Evolutionary conservation across 306 rosid species (phyloP).

Genomic region (Abrus pulchellus): DNA sequence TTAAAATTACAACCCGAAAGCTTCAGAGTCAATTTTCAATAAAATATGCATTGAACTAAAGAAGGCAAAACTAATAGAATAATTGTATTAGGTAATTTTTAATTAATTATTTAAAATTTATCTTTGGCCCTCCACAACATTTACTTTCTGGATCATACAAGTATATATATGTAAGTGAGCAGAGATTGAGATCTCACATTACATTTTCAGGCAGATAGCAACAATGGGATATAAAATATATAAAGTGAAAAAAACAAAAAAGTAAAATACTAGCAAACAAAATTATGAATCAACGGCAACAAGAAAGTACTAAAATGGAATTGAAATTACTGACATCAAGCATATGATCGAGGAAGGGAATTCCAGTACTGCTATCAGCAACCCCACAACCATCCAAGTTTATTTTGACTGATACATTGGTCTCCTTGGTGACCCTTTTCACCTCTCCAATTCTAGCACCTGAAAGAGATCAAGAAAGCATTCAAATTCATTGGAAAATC

Average conservation of each 20-base stretch:
- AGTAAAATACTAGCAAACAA: neutral
- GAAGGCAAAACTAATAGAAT: too few relatives aligned
- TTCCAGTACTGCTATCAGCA: constrained; percentile 81
- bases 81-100: neutral
- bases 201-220: neutral
- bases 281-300: neutral
- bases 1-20: too few relatives aligned
- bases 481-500: constrained; percentile 18
- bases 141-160: neutral
- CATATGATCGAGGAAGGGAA: constrained; percentile 98
- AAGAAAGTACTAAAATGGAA: neutral
- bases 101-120: neutral
- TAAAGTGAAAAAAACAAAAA: constrained; percentile 7
- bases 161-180: neutral
- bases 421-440: constrained; percentile 86
- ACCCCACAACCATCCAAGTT: constrained; percentile 89
- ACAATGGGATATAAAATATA: neutral
- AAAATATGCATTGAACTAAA: too few relatives aligned
- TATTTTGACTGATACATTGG: constrained; percentile 83
- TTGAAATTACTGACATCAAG: constrained; percentile 75
- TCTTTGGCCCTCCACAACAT: neutral
- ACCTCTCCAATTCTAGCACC: constrained; percentile 89
- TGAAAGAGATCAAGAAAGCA: constrained; percentile 42
- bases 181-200: constrained; percentile 3
- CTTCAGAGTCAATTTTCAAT: too few relatives aligned